phyloP scores from a whole-genome alignment of 331 rosid genomes.

The Quercus phellos region DNA sequence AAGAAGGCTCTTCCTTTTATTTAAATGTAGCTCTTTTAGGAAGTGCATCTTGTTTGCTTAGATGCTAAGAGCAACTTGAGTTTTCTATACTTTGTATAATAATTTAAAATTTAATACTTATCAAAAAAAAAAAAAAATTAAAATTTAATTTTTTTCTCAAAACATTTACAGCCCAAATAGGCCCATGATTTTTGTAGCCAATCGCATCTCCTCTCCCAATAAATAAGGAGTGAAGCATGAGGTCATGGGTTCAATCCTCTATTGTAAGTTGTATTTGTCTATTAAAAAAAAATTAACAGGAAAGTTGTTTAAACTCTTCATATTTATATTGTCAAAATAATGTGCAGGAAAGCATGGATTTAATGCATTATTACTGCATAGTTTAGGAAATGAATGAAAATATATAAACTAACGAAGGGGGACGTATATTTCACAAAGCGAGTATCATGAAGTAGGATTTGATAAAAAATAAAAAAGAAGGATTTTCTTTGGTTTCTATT shows the following conservation, averaged over 20 bases:
- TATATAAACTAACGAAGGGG: background rate
- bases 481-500: background rate
- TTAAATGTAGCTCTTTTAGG: background rate
- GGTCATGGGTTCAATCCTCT: background rate
- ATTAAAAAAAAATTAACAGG: background rate
- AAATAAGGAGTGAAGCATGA: background rate
- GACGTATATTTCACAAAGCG: background rate
- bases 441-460: background rate
- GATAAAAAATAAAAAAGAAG: background rate
- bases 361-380: background rate
- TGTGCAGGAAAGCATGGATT: background rate
- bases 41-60: background rate
- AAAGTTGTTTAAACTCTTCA: background rate
- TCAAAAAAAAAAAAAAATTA: background rate
- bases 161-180: background rate
- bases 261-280: background rate
- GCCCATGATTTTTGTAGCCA: background rate
- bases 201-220: background rate
- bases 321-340: background rate
- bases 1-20: background rate
- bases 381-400: background rate
- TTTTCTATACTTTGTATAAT: too few species aligned
- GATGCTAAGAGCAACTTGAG: too few species aligned
- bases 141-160: background rate
- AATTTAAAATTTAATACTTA: background rate